Base-by-base conservation (phyloP, 106 monocot genomes). In the Acorus gramineus region DNA sequence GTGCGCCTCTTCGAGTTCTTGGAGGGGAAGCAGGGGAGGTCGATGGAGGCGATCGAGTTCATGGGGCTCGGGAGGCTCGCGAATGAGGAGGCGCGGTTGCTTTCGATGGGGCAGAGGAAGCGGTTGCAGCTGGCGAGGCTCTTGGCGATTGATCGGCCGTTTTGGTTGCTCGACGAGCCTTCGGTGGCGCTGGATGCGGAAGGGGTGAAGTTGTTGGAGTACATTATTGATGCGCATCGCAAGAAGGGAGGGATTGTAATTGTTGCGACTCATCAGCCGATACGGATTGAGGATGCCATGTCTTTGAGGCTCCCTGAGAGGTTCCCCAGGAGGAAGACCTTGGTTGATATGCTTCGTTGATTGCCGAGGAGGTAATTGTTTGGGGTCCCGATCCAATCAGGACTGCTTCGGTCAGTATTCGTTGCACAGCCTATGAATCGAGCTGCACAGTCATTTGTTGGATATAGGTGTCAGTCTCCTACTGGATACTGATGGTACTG, bases 131-230 rank as follows among this genome's bases (percentile, higher is more conserved):
- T 99, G 77, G 92, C 98, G 14, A 76, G 98, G 11, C 61, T 99
- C 55, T 73, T 99, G 11, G 92, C 98, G 0, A 74, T 99, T 42
- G 88, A 92, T 50, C 71, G 92, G 48, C 98, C 91, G 3, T 84
- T 98, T 56, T 98, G 98, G 98, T 69, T 98, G 78, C 87, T 98
- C 11, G 98, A 98, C 56, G 98, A 98, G 76, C 98, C 98, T 14
- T 98, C 98, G 2, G 92, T 89, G 57, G 92, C 92, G 60, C 68
- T 98, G 78, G 98, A 99, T 75, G 65, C 47, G 2, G 98, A 86
- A 75, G 98, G 98, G 47, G 88, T 92, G 11, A 51, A 57, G 42
- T 44, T 99, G 67, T 61, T 98, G 28, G 98, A 92, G 71, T 71
- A 77, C 55, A 89, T 99, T 14, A 92, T 99, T 14, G 85, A 80